Conservation (phyloP, 345 rosid genomes). For the Noccaea caerulescens region DNA sequence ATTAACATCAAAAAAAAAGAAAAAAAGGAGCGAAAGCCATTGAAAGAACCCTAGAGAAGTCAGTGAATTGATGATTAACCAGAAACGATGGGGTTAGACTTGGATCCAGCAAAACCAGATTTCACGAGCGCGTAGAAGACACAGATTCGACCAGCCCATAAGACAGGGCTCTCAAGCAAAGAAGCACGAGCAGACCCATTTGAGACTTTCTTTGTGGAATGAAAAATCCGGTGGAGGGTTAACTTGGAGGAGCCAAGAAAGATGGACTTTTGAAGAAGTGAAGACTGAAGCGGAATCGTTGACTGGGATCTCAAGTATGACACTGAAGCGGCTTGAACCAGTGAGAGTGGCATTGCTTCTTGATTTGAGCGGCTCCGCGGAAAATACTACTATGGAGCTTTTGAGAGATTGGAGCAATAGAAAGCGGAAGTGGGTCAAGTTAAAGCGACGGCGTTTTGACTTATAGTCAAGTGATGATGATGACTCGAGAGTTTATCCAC, state of each 20-base stretch:
- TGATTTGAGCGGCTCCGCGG: constrained; percentile 31
- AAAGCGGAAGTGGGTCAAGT: constrained; percentile 12
- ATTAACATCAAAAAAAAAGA: background rate
- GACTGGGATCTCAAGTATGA: constrained; percentile 40
- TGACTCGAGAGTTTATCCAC: background rate
- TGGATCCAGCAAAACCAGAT: constrained; percentile 88
- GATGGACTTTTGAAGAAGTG: constrained; percentile 46
- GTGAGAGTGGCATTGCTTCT: constrained; percentile 51
- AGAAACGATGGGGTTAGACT: constrained; percentile 74
- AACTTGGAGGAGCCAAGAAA: constrained; percentile 41
- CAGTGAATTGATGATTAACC: constrained; percentile 46
- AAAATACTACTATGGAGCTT: background rate
- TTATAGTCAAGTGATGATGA: background rate
- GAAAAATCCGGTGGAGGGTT: constrained; percentile 35
- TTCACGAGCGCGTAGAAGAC: constrained; percentile 80
- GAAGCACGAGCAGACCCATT: constrained; percentile 55
- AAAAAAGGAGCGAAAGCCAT: background rate
- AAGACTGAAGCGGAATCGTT: constrained; percentile 28
- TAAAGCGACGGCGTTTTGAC: constrained; percentile 5
- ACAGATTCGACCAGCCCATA: constrained; percentile 88
- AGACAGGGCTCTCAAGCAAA: constrained; percentile 66
- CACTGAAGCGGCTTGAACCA: constrained; percentile 45
- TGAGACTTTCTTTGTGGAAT: constrained; percentile 32
- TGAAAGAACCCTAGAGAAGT: background rate
- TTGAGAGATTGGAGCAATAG: too few relatives aligned